Base-by-base conservation (phyloP, 1,284 basidiomycete genomes). In the Moniliella sp. region DNA sequence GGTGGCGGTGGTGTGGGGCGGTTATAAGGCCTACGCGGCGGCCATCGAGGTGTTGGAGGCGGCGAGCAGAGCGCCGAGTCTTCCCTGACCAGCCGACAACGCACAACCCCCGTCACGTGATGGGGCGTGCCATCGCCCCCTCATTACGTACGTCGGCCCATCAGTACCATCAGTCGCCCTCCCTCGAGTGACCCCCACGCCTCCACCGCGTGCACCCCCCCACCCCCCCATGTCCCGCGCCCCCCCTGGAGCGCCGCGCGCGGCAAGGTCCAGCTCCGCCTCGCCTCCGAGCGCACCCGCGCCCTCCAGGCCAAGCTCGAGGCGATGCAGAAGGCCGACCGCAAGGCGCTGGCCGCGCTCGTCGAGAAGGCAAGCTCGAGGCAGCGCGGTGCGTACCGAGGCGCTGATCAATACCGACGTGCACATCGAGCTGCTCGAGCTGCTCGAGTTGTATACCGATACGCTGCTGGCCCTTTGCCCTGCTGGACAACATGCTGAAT, bases 381-480 rank as follows among this genome's bases (percentile, higher is more conserved):
- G 79, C 78, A 0, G 78, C 81, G 3, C 67, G 73, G 71, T 84
- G 51, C 81, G 79, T 61, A 75, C 75, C 29, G 78, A 83, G 37
- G 45, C 54, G 72, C 74, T 83, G 37, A 81, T 86, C 52, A 72
- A 77, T 49, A 80, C 84, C 50, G 82, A 86, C 52, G 70, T 82
- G 25, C 46, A 53, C 26, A 38, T 51, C 5, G 48, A 58, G 35
- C 41, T 55, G 11, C 45, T 94, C 26, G 86, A 97, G 57, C 66
- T 94, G 4, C 67, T 97, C 23, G 86, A 94, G 65, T 70, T 94
- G 5, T 94, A 93, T 58, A 76, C 75, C 40, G 88, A 97, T 57
- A 72, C 84, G 12, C 64, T 94, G n/a, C 69, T 86, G 15, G 81
- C 86, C 4, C 71, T 94, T 94, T 53, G 79, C 80, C 5, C 64